These are phyloP conservation scores for Gastrodia elata DNA, from an alignment of 106 monocot species.

Conservation along the genomic window DNA sequence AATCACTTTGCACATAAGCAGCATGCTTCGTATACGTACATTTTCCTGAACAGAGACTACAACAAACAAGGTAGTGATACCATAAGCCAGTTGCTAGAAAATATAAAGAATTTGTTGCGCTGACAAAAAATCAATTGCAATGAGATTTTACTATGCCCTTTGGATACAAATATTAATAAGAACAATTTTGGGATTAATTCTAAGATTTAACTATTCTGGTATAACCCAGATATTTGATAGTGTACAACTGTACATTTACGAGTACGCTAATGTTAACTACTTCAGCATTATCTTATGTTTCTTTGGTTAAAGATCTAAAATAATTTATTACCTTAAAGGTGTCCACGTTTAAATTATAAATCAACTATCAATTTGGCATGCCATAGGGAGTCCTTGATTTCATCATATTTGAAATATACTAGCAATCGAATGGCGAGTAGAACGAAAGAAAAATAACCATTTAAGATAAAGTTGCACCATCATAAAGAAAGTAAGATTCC, in stretches of 20 bases:
- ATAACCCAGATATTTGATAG: neutral
- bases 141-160: neutral
- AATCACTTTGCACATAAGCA: no score
- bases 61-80: neutral
- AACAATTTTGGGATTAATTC: neutral
- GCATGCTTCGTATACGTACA: no score
- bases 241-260: neutral
- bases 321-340: neutral
- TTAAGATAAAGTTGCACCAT: no score
- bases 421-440: no score
- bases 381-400: neutral
- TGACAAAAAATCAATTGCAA: no score
- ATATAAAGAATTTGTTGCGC: neutral
- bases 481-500: no score
- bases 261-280: neutral
- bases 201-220: neutral
- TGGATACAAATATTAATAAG: neutral
- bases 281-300: neutral
- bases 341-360: neutral
- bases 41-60: no score
- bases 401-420: neutral
- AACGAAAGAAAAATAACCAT: no score
- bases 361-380: neutral
- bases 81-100: neutral
- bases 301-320: neutral